Evolutionary conservation across 805 yeast species (phyloP).

Genomic region (Saccharomycopsis synnaedendra): DNA sequence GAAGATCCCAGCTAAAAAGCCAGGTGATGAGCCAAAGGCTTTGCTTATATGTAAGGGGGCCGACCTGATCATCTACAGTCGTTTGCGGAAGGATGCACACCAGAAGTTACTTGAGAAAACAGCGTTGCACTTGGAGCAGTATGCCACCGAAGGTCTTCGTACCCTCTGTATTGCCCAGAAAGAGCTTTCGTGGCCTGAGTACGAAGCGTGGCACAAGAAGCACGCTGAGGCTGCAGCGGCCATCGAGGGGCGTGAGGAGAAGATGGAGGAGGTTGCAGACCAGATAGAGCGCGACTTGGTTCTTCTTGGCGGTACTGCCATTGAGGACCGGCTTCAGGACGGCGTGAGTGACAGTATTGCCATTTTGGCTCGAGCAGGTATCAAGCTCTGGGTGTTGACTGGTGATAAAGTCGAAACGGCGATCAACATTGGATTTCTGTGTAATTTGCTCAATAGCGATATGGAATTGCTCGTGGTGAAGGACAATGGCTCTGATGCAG

Average conservation of each 20-base stretch:
- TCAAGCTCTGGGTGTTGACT: conserved; percentile 76
- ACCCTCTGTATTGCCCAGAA: conserved; percentile 71
- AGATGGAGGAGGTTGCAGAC: conserved; percentile 67
- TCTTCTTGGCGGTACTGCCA: conserved; percentile 75
- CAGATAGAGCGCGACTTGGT: conserved; percentile 55
- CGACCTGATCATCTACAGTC: conserved; percentile 64
- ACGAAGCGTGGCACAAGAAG: conserved; percentile 48
- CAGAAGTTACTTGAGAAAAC: conserved; percentile 43
- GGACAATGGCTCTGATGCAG: conserved; percentile 40
- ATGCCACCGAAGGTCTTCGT: conserved; percentile 75
- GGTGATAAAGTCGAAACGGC: conserved; percentile 91
- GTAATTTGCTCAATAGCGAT: conserved; percentile 63
- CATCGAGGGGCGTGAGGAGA: conserved; percentile 50
- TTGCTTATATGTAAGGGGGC: conserved; percentile 77
- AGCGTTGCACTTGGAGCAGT: conserved; percentile 64
- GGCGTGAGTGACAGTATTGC: conserved; percentile 81
- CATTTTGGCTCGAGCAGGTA: conserved; percentile 61
- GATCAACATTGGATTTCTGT: conserved; percentile 76
- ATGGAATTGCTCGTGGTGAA: conserved; percentile 60
- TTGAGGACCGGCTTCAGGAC: conserved; percentile 75
- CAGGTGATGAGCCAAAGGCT: conserved; percentile 43
- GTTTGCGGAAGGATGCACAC: conserved; percentile 42
- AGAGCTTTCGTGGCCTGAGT: conserved; percentile 52
- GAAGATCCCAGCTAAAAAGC: conserved; percentile 42
- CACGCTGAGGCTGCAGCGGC: conserved; percentile 54